Evolutionary conservation across 208 protist genomes (phyloP).

Genomic region (Acanthamoeba castellanii): DNA sequence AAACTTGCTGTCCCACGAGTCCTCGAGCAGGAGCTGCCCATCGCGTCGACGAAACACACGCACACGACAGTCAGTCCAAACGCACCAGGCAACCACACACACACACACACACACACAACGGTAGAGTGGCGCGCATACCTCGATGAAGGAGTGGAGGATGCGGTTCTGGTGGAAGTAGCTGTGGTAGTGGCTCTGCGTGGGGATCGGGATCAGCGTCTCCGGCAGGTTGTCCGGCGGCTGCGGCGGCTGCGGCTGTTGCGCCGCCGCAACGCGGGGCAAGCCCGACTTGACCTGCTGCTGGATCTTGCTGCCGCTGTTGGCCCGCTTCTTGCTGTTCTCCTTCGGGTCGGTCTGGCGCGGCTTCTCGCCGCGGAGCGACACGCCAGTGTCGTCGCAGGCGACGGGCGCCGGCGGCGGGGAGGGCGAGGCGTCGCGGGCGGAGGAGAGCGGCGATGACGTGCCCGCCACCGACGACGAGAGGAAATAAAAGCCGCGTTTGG

Average conservation of each 20-base stretch:
- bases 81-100: background rate
- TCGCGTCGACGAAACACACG: too few relatives aligned
- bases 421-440: background rate
- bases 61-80: background rate
- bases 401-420: background rate
- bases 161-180: background rate
- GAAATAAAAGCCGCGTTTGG: background rate
- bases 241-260: too few relatives aligned
- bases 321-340: background rate
- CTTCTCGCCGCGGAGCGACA: background rate
- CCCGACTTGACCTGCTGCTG: background rate
- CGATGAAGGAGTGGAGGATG: constrained; percentile 3
- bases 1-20: constrained; percentile 35
- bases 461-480: background rate
- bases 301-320: background rate
- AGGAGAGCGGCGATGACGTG: background rate
- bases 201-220: background rate
- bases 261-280: too few relatives aligned
- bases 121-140: background rate
- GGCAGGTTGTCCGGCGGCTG: background rate
- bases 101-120: background rate
- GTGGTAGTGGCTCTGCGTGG: background rate
- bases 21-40: background rate
- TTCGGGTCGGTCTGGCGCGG: background rate
- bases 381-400: background rate